Base-by-base conservation (phyloP, 108 stramenopile genomes). In the Epipyxis sp. region DNA sequence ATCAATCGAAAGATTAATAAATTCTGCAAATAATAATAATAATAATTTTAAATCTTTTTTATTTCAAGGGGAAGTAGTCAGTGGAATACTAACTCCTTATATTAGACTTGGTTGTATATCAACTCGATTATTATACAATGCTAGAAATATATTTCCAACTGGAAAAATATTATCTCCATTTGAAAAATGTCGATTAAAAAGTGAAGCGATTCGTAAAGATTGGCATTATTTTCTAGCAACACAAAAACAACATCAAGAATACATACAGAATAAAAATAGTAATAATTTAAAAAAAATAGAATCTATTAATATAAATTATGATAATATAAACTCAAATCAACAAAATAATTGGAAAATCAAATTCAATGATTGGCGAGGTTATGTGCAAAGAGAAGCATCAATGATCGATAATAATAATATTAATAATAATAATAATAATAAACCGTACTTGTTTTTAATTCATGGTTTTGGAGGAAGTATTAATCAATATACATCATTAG, bases 381-480 rank as follows among this genome's bases (percentile, higher is more conserved):
- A 50, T 50, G 13, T 50, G 46, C 46, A 50, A 20, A 6, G 46
- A 6, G 6, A 13, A 50, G 46, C 46, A 6, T 20, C 20, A 6
- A 50, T 50, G 46, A 6, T 6, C 46, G 6, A 20, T 20, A 20
- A 50, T 50, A 20, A 20, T 20, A 79, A 82, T 27, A 1, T 10
- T 1, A 78, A 41, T 41, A 41, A 34, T 25, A 72, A 82, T 59
- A 74, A 72, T 27, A 35, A 79, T 37, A 77, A 40, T 50, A 6
- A 20, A 1, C 83, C 83, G 30, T 39, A 74, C 10, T 42, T 50
- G 6, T 44, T 84, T 78, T n/a, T 84, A 37, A 82, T 84, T 29
- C 83, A 84, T 44, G 83, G 83, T 20, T 84, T 84, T 72, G 83
- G 83, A 0, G 83, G 78, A 1, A 80, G 78, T 10, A 37, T 76